These are phyloP conservation scores for Pseudogymnoascus verrucosus DNA, from an alignment of 2,329 filamentous ascomycete genomes.

Conservation along the genomic window DNA sequence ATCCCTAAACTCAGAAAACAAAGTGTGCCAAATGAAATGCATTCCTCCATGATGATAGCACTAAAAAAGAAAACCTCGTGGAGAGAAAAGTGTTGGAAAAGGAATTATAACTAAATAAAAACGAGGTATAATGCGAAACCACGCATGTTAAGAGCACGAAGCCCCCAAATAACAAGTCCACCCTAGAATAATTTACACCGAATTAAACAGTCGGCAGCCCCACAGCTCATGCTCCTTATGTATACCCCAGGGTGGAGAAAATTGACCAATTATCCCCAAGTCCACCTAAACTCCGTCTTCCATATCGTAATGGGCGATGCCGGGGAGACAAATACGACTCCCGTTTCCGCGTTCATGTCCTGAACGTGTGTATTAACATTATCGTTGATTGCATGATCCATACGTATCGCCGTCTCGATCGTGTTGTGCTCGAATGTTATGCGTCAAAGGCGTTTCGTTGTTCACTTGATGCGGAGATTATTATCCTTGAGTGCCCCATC, in stretches of 20 bases:
- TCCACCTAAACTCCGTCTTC: constrained; percentile 4
- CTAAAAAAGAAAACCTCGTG: not conserved
- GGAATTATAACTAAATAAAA: constrained; percentile 2
- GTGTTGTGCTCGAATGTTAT: constrained; percentile 4
- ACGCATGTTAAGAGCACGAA: not conserved
- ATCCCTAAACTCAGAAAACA: not conserved
- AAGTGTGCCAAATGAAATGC: constrained; percentile 2
- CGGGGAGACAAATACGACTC: constrained; percentile 5
- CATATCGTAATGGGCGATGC: not conserved
- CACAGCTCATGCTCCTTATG: not conserved
- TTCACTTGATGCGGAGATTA: constrained; percentile 3
- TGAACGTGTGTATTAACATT: constrained; percentile 8
- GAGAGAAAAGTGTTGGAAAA: not conserved
- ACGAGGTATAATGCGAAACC: constrained; percentile 8
- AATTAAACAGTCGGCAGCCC: constrained; percentile 5
- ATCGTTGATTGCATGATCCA: constrained; percentile 9
- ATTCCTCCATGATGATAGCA: not conserved
- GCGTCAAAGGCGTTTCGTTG: constrained; percentile 6
- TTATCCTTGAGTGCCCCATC: constrained; percentile 22
- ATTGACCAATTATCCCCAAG: constrained; percentile 5
- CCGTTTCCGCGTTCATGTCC: constrained; percentile 3
- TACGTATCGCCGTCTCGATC: constrained; percentile 4
- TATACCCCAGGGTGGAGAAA: not conserved
- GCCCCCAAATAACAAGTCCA: constrained; percentile 3
- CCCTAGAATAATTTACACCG: constrained; percentile 10